Conservation (phyloP, 106 monocot species). For the Allium sativum region DNA sequence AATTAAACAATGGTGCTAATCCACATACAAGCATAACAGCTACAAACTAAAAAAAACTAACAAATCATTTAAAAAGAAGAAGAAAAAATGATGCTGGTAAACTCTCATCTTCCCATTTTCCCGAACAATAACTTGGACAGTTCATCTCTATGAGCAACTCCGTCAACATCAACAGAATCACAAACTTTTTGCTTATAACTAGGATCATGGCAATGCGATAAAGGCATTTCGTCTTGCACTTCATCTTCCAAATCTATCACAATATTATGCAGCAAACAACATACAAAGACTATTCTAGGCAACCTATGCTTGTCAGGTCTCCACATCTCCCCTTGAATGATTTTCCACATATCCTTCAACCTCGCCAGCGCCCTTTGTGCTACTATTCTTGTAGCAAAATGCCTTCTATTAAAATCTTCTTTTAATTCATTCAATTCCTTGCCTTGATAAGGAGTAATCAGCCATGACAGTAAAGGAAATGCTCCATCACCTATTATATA, state of each 20-base stretch:
- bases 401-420: conserved; percentile 63
- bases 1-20: too few species aligned
- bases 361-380: conserved; percentile 64
- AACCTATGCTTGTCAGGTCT: conserved; percentile 79
- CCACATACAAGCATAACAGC: too few species aligned
- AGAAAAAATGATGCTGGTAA: too few species aligned
- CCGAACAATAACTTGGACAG: conserved; percentile 39
- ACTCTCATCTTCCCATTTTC: conserved; percentile 28
- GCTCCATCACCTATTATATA: conserved; percentile 60
- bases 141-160: conserved; percentile 32
- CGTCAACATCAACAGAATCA: conserved; percentile 33
- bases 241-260: conserved; percentile 63
- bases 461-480: conserved; percentile 81
- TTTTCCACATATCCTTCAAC: conserved; percentile 77
- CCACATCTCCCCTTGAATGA: conserved; percentile 92
- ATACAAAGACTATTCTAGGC: conserved; percentile 81
- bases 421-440: conserved; percentile 27
- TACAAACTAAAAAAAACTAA: too few species aligned
- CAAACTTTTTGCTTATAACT: conserved; percentile 62
- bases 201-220: conserved; percentile 34
- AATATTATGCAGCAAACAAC: conserved; percentile 85
- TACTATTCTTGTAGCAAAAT: conserved; percentile 44
- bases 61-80: too few species aligned
- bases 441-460: conserved; percentile 69
- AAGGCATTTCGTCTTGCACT: conserved; percentile 28